These are phyloP conservation scores for Venturia effusa DNA, from an alignment of 2,329 filamentous ascomycete genomes.

Conservation along the genomic window DNA sequence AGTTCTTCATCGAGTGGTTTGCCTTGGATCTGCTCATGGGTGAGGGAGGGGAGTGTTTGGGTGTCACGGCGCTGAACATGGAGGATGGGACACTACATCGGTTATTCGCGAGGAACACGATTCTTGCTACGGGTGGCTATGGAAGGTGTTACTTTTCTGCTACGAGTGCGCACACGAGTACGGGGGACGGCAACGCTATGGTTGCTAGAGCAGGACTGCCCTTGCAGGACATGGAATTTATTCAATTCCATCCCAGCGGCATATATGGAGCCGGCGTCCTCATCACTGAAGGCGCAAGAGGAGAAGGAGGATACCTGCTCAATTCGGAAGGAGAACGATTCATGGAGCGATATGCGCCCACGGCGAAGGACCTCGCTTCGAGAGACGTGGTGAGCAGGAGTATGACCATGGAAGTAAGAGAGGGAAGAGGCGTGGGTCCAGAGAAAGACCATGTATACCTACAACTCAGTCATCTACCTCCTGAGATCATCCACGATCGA, in stretches of 20 bases:
- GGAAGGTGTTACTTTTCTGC: conserved; percentile 41
- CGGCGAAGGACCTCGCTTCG: conserved; percentile 38
- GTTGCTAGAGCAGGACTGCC: conserved; percentile 37
- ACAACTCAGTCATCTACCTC: conserved; percentile 37
- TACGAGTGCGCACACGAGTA: conserved; percentile 39
- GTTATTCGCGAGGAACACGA: conserved; percentile 37
- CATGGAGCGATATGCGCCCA: conserved; percentile 42
- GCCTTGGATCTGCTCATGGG: conserved; percentile 39
- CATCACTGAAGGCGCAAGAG: conserved; percentile 40
- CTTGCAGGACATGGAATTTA: conserved; percentile 41
- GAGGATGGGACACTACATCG: conserved; percentile 39
- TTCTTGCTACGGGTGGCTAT: conserved; percentile 38
- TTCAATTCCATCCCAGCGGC: conserved; percentile 40
- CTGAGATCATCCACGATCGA: conserved; percentile 36
- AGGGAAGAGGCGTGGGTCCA: conserved; percentile 34
- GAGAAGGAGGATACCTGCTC: conserved; percentile 40
- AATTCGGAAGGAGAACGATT: conserved; percentile 39
- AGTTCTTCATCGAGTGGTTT: conserved; percentile 42
- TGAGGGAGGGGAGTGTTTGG: conserved; percentile 36
- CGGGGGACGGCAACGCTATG: conserved; percentile 41
- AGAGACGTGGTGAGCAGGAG: conserved; percentile 37
- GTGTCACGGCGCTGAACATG: conserved; percentile 36
- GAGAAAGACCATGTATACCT: conserved; percentile 38
- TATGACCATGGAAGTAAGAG: conserved; percentile 39
- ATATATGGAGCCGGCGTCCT: conserved; percentile 41